phyloP scores from a whole-genome alignment of 768 basidiomycete genomes.

The Lactarius quietus region DNA sequence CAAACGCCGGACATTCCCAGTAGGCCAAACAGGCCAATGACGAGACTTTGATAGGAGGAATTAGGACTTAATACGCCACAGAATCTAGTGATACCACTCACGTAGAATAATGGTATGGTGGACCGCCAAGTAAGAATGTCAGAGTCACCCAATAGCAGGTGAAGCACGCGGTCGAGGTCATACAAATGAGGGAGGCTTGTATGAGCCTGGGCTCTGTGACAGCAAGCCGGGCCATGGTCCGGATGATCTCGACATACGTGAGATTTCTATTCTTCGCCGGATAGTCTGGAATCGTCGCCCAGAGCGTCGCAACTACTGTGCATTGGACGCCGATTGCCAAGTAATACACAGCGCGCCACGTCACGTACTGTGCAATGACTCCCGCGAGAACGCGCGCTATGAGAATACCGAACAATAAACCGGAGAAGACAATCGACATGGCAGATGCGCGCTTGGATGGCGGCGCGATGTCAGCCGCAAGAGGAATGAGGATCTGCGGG shows the following conservation, averaged over 20 bases:
- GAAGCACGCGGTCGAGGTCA: constrained; percentile 58
- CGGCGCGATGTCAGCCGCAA: constrained; percentile 80
- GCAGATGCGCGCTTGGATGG: constrained; percentile 69
- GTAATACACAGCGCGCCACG: constrained; percentile 43
- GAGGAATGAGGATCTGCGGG: constrained; percentile 69
- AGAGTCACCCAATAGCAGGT: constrained; percentile 50
- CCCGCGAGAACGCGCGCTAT: constrained; percentile 60
- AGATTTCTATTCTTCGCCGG: constrained; percentile 19
- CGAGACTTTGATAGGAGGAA: constrained; percentile 27
- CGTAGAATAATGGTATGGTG: constrained; percentile 76
- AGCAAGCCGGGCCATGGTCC: constrained; percentile 72
- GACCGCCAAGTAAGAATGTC: constrained; percentile 76
- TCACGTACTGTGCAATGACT: constrained; percentile 40
- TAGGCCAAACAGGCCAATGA: constrained; percentile 43
- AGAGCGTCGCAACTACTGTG: constrained; percentile 10
- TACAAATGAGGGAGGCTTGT: constrained; percentile 59
- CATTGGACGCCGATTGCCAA: constrained; percentile 37
- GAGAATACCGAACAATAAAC: constrained; percentile 67
- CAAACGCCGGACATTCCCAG: constrained; percentile 39
- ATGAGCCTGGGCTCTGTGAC: constrained; percentile 77
- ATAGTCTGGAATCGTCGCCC: constrained; percentile 22
- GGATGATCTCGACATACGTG: constrained; percentile 49
- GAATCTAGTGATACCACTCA: constrained; percentile 29
- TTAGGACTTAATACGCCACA: neutral
- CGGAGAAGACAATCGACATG: constrained; percentile 65